Conservation (phyloP, 768 basidiomycete genomes). For the Tricholoma sp. region DNA sequence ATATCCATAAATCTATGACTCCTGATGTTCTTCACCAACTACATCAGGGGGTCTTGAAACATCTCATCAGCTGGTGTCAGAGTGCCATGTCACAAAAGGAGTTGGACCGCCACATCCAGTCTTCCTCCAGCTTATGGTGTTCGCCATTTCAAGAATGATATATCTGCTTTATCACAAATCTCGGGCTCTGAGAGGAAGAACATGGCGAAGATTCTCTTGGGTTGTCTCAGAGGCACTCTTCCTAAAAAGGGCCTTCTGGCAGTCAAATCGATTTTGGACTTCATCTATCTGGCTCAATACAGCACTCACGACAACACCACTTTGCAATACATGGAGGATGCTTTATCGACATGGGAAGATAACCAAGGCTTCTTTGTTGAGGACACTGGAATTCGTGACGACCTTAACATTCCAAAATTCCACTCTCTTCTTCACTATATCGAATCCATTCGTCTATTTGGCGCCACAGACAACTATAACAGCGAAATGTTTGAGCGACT, state of each 20-base stretch:
- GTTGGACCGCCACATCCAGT: too few species aligned
- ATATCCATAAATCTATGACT: too few species aligned
- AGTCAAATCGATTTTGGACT: constrained; percentile 26
- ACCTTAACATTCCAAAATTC: constrained; percentile 37
- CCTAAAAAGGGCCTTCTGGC: constrained; percentile 16
- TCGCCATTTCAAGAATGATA: too few species aligned
- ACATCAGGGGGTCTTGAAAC: too few species aligned
- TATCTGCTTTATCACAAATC: too few species aligned
- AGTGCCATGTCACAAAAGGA: too few species aligned
- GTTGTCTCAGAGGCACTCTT: constrained; percentile 21
- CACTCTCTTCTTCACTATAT: constrained; percentile 29
- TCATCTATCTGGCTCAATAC: constrained; percentile 30
- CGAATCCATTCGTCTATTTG: constrained; percentile 19
- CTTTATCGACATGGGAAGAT: constrained; percentile 23
- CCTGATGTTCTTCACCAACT: too few species aligned
- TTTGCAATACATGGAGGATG: constrained; percentile 13
- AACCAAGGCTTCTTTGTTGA: constrained; percentile 25
- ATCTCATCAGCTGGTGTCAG: too few species aligned
- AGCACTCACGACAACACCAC: constrained; percentile 18
- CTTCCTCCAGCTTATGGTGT: too few species aligned
- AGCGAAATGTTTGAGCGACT: constrained; percentile 31
- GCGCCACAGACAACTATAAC: constrained; percentile 27
- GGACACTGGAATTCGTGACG: constrained; percentile 12
- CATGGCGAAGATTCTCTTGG: constrained; percentile 30
- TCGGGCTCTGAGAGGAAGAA: too few species aligned